A percentile compares a stretch with the other conserved stretches of the same genome.
Evolutionary conservation across 768 basidiomycete genomes (phyloP).

Genomic region (Psilocybe azurescens): DNA sequence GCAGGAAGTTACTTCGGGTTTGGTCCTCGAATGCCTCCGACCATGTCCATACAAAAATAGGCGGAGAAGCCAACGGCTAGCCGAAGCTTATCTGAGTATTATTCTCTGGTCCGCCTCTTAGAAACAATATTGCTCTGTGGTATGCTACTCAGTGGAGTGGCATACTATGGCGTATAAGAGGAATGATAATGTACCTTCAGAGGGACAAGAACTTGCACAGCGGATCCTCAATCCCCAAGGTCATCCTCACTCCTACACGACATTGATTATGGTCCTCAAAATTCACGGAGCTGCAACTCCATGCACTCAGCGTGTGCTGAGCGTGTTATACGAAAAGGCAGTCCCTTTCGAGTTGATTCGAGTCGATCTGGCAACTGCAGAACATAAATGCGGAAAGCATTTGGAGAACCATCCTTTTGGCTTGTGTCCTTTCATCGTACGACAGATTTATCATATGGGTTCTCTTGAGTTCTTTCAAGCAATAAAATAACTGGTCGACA

Average conservation of each 20-base stretch:
- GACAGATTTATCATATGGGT: slow-evolving; percentile 1
- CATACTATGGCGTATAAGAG: too few relatives aligned
- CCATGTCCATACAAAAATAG: too few relatives aligned
- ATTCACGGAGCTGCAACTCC: slow-evolving; percentile 45
- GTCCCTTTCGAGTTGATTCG: slow-evolving; percentile 52
- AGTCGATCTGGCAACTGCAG: slow-evolving; percentile 44
- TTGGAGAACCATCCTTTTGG: slow-evolving; percentile 58
- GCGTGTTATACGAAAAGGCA: slow-evolving; percentile 52
- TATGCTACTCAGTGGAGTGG: too few relatives aligned
- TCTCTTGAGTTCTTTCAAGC: not conserved
- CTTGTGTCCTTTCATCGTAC: slow-evolving; percentile 56
- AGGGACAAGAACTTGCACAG: too few relatives aligned
- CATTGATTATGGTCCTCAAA: slow-evolving; percentile 39
- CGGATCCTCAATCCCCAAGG: too few relatives aligned
- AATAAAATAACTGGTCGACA: slow-evolving; percentile 13
- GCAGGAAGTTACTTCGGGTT: too few relatives aligned
- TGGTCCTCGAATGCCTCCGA: too few relatives aligned
- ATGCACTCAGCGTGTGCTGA: slow-evolving; percentile 50
- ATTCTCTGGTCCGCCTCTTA: too few relatives aligned
- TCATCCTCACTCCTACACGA: not conserved
- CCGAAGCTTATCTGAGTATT: too few relatives aligned
- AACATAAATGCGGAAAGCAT: slow-evolving; percentile 46
- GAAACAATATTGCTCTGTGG: too few relatives aligned
- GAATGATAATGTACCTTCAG: too few relatives aligned
- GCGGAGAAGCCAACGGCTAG: too few relatives aligned